Conservation (phyloP, 108 stramenopile species). For the Stephanodiscus triporus region DNA sequence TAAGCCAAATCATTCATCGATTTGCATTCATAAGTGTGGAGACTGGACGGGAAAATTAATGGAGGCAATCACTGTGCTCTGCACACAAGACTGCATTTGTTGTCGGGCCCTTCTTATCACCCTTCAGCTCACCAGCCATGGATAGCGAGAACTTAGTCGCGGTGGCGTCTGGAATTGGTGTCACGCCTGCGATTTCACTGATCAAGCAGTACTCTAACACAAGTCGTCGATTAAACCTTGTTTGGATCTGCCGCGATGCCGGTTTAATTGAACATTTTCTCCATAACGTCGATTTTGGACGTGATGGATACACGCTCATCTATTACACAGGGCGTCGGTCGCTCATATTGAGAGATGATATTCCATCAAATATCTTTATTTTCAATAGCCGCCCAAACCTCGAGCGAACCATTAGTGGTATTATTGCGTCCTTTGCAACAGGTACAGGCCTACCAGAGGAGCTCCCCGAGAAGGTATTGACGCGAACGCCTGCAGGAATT, state of each 20-base stretch:
- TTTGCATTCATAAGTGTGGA: slow-evolving; percentile 41
- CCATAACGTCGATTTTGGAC: slow-evolving; percentile 28
- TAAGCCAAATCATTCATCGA: slow-evolving; percentile 20
- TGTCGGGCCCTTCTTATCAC: slow-evolving; percentile 38
- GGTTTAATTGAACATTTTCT: slow-evolving; percentile 41
- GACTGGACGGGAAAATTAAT: slow-evolving; percentile 41
- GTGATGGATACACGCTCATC: slow-evolving; percentile 21
- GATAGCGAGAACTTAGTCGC: slow-evolving; percentile 37
- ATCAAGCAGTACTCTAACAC: slow-evolving; percentile 36
- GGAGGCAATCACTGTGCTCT: slow-evolving; percentile 24
- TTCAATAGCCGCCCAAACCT: slow-evolving; percentile 38
- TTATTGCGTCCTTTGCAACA: slow-evolving; percentile 22
- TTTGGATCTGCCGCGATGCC: slow-evolving; percentile 51
- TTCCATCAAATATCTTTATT: slow-evolving; percentile 44
- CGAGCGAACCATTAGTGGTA: slow-evolving; percentile 30
- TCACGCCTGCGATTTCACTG: slow-evolving; percentile 39
- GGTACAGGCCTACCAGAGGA: slow-evolving; percentile 36
- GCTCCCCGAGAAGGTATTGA: slow-evolving; percentile 9
- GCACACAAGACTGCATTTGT: slow-evolving; percentile 39
- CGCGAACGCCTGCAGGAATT: slow-evolving; percentile 19
- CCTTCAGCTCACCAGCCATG: slow-evolving; percentile 36
- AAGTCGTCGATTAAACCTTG: slow-evolving; percentile 30
- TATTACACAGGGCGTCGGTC: slow-evolving; percentile 48
- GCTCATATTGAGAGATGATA: slow-evolving; percentile 18
- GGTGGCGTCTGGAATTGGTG: slow-evolving; percentile 47